Evolutionary conservation across 2,329 filamentous ascomycete species (phyloP).

Genomic region (Bisporella sp.): DNA sequence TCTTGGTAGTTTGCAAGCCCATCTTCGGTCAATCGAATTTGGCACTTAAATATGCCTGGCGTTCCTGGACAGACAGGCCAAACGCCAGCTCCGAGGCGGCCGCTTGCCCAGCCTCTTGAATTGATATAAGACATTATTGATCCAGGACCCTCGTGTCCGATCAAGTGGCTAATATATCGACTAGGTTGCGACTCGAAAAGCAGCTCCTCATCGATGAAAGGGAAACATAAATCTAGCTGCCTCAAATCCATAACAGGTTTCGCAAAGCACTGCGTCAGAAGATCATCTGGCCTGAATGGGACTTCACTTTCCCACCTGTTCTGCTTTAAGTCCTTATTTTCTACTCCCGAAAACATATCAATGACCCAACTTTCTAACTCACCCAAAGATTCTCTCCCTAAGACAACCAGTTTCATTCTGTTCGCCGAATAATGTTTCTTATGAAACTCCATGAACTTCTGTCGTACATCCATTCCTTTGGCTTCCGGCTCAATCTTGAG

Average conservation of each 20-base stretch:
- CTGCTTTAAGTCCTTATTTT: slow-evolving; percentile 58
- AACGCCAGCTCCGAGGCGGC: slow-evolving; percentile 51
- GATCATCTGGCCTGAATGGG: too few species aligned
- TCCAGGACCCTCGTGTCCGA: too few species aligned
- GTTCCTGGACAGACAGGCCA: slow-evolving; percentile 56
- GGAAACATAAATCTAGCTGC: slow-evolving; percentile 59
- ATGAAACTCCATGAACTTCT: too few species aligned
- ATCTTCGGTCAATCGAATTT: too few species aligned
- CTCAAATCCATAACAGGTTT: slow-evolving; percentile 65
- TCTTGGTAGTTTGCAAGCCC: too few species aligned
- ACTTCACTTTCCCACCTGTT: slow-evolving; percentile 64
- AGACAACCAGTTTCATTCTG: slow-evolving; percentile 66
- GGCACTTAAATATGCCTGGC: slow-evolving; percentile 58
- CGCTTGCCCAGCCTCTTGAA: slow-evolving; percentile 64
- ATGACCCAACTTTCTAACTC: too few species aligned
- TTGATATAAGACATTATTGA: slow-evolving; percentile 69
- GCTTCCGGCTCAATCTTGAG: slow-evolving; percentile 61
- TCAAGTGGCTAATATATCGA: too few species aligned
- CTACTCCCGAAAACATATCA: too few species aligned
- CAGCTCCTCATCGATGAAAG: too few species aligned
- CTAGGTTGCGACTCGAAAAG: too few species aligned
- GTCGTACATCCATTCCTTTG: slow-evolving; percentile 58
- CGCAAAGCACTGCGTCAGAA: too few species aligned
- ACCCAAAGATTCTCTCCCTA: too few species aligned
- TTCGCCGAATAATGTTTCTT: slow-evolving; percentile 74